Conservation (phyloP, 1,139 yeast genomes). For the Saccharomyces hybrid region DNA sequence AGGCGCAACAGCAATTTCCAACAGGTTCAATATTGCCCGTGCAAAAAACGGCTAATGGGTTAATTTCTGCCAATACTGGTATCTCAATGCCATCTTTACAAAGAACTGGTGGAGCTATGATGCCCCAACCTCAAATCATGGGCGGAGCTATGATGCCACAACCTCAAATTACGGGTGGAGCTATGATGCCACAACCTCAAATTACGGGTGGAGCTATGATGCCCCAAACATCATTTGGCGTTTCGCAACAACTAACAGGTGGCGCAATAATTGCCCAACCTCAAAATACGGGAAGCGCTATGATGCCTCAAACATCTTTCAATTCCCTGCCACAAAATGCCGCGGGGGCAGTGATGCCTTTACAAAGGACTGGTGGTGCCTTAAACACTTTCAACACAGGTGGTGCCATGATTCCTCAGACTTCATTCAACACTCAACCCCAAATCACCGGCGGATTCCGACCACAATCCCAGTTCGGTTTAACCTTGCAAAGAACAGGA, state of each 20-base stretch:
- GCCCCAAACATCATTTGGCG: slow-evolving; percentile 2
- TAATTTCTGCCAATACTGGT: slow-evolving; percentile 25
- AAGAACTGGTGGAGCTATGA: slow-evolving; percentile 15
- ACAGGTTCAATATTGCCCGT: slow-evolving; percentile 47
- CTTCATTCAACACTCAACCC: slow-evolving; percentile 26
- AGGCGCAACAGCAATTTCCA: slow-evolving; percentile 28
- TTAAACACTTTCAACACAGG: slow-evolving; percentile 21
- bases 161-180: slow-evolving; percentile 14
- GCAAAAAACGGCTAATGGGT: slow-evolving; percentile 50
- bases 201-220: slow-evolving; percentile 41
- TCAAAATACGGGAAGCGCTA: slow-evolving; percentile 14
- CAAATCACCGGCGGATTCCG: slow-evolving; percentile 29
- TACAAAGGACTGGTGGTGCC: slow-evolving; percentile 23
- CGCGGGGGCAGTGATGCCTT: slow-evolving; percentile 22
- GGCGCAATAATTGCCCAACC: slow-evolving; percentile 15
- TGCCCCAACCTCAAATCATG: slow-evolving; percentile 21
- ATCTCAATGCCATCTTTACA: slow-evolving; percentile 44
- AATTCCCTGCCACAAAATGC: slow-evolving; percentile 17
- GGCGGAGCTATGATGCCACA: slow-evolving; percentile 18
- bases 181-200: slow-evolving; percentile 10
- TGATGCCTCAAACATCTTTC: slow-evolving; percentile 28
- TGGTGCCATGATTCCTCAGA: slow-evolving; percentile 18
- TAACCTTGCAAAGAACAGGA: slow-evolving; percentile 44
- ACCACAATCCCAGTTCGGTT: slow-evolving; percentile 31
- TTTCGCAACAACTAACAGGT: slow-evolving; percentile 11